Percentiles rank a stretch among this genome's conserved stretches.
phyloP scores from a whole-genome alignment of 495 filamentous ascomycete genomes.

The Aspergillus sclerotioniger region DNA sequence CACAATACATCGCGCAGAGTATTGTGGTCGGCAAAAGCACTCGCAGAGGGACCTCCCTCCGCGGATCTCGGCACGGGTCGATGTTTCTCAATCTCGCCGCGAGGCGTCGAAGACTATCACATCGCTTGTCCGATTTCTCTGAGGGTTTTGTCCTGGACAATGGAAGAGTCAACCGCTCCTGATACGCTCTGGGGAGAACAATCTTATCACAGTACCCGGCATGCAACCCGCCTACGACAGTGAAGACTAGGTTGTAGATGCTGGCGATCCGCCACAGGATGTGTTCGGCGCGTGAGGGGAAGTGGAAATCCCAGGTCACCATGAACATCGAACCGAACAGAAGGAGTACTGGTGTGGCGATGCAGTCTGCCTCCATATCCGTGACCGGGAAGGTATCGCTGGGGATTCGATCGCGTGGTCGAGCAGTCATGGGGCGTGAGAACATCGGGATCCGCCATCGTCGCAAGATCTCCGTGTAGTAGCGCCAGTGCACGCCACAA shows the following conservation, averaged over 20 bases:
- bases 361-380: conserved; percentile 11
- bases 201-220: conserved; percentile 6
- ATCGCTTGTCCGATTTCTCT: neutral
- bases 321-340: conserved; percentile 28
- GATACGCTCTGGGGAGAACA: neutral
- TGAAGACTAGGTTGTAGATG: conserved; percentile 18
- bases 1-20: conserved; percentile 21
- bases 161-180: neutral
- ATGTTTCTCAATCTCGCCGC: conserved; percentile 20
- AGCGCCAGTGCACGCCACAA: conserved; percentile 17
- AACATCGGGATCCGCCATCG: conserved; percentile 18
- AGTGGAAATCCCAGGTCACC: conserved; percentile 29
- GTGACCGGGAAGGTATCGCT: conserved; percentile 12
- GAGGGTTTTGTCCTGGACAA: neutral
- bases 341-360: conserved; percentile 15
- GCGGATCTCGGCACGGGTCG: conserved; percentile 17
- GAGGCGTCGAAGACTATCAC: neutral
- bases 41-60: conserved; percentile 13
- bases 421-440: conserved; percentile 7
- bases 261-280: conserved; percentile 29
- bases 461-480: conserved; percentile 21
- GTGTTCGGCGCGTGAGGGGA: conserved; percentile 23
- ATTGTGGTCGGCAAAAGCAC: conserved; percentile 15
- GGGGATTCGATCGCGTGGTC: conserved; percentile 22
- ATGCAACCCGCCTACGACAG: conserved; percentile 4